These are phyloP conservation scores for Sechiopsis laciniata DNA, from an alignment of 306 rosid genomes.

Conservation along the genomic window DNA sequence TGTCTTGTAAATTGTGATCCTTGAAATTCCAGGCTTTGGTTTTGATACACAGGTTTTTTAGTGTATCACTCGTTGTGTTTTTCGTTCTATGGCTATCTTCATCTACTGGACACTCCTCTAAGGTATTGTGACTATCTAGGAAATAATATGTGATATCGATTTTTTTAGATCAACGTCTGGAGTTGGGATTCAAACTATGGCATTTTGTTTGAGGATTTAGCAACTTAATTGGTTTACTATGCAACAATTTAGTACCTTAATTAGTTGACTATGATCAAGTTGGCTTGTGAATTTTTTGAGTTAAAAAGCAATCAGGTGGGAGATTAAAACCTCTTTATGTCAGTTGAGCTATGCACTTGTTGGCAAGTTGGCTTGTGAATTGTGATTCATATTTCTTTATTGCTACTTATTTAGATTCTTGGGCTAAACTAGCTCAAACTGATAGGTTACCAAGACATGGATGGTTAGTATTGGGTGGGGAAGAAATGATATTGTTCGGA, in stretches of 20 bases:
- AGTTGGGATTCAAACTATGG: neutral
- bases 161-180: neutral
- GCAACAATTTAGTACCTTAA: neutral
- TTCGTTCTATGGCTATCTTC: constrained; percentile 73
- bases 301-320: no score
- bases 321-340: no score
- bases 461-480: neutral
- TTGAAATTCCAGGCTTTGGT: constrained; percentile 93
- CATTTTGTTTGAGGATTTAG: no score
- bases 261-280: neutral
- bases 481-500: neutral
- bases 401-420: neutral
- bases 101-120: constrained; percentile 42
- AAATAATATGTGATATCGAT: constrained; percentile 15
- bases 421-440: neutral
- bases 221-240: no score
- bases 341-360: no score
- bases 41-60: constrained; percentile 97
- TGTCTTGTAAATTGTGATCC: constrained; percentile 44
- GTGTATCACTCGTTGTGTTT: constrained; percentile 73
- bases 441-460: neutral
- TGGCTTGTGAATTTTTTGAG: neutral
- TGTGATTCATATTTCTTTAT: neutral
- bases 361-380: neutral
- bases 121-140: constrained; percentile 38